Base-by-base conservation (phyloP, 192 early-diverging fungal genomes). In the Umbelopsis sp. region DNA sequence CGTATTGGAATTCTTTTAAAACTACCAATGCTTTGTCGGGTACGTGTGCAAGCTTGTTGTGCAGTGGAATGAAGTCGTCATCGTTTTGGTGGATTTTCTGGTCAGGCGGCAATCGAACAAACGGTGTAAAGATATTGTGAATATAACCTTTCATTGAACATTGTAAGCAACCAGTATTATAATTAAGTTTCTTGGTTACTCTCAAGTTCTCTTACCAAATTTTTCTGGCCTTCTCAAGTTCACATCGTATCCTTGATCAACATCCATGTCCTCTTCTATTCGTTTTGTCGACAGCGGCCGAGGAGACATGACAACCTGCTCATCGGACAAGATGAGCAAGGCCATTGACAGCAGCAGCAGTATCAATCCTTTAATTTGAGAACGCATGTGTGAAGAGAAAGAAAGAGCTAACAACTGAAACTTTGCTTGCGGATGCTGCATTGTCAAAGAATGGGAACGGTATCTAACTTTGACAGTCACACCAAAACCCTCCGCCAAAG, bases 171-270 rank as follows among this genome's bases (percentile, higher is more conserved):
- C 6, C 37, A 9, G 10, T 6, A 41, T 41, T 30, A 41, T 41
- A 41, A 30, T 1, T 41, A 6, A 9, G 2, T 41, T 41, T 9
- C 10, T 9, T 10, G 2, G 2, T 41, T 41, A 41, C 37, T 10
- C 5, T 10, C 5, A 6, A 41, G 37, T 41, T 41, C 37, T 61
- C 27, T 61, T 61, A 61, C 55, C 55, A 61, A 61, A 61, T 25
- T 61, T 61, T 16, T 61, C 55, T 13, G 55, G 55, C 15, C 25
- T 25, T 61, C 55, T 25, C 15, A 61, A 61, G n/a, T 61, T 61
- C 15, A 61, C 23, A 35, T 61, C 16, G 27, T 61, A 61, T 15
- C 55, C 55, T 61, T 61, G 55, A 35, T 61, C 55, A 18, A 61
- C 27, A 15, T 30, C 30, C 55, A 61, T 35, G 13, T 33, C 23